phyloP scores from a whole-genome alignment of 805 yeast species.

The Pichia scutulata region DNA sequence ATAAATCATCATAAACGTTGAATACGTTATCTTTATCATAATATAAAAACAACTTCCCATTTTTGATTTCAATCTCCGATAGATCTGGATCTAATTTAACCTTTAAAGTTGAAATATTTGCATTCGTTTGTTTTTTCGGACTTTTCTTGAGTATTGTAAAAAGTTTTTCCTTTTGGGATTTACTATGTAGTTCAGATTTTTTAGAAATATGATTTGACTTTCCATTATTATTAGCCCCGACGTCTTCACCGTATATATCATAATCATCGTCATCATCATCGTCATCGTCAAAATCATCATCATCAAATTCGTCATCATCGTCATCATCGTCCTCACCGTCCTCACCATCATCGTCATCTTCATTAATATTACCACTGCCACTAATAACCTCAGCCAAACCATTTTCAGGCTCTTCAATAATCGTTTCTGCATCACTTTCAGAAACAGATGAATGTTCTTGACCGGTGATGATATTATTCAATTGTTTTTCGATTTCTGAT shows the following conservation, averaged over 20 bases:
- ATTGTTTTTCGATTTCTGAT: background rate
- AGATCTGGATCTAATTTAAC: background rate
- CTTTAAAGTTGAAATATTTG: background rate
- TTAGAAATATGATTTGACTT: background rate
- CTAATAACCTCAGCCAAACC: background rate
- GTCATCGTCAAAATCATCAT: constrained; percentile 4
- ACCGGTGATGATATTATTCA: constrained; percentile 2
- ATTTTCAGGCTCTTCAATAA: constrained; percentile 10
- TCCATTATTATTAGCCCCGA: background rate
- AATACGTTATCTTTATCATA: constrained; percentile 15
- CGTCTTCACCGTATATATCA: constrained; percentile 21
- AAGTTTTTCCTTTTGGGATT: constrained; percentile 2
- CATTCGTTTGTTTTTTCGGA: background rate
- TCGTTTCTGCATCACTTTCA: constrained; percentile 22
- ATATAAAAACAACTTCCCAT: constrained; percentile 13
- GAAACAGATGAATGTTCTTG: background rate
- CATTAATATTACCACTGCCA: constrained; percentile 12
- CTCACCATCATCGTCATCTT: constrained; percentile 7
- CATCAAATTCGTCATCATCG: constrained; percentile 3
- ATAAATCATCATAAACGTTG: constrained; percentile 17
- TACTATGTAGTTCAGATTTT: background rate
- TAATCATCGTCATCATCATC: constrained; percentile 5
- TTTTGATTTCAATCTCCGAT: constrained; percentile 9
- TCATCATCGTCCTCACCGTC: constrained; percentile 1
- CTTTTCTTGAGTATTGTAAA: background rate